Percentiles rank a stretch among this genome's conserved stretches.
phyloP scores from a whole-genome alignment of 2,329 filamentous ascomycete genomes.

The Tolypocladium nubicola region DNA sequence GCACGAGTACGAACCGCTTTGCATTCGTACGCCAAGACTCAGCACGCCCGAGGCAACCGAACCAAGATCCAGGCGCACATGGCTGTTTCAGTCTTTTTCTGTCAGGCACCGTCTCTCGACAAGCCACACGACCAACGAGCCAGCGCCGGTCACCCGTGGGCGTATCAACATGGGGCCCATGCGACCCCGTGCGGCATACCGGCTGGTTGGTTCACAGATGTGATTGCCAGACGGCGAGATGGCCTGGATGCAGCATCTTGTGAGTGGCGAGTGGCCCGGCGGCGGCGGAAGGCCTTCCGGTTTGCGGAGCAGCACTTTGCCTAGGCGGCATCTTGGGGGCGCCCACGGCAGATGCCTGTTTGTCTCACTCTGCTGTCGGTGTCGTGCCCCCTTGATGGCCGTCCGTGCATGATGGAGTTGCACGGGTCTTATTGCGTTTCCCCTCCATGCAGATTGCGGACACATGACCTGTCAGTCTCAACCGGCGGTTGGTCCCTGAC shows the following conservation, averaged over 20 bases:
- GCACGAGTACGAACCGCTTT: neutral
- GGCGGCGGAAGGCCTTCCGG: constrained; percentile 6
- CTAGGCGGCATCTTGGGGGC: neutral
- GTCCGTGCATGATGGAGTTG: neutral
- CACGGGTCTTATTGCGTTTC: neutral
- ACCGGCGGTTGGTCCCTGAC: neutral
- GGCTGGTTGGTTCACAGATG: constrained; percentile 4
- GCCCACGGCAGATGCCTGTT: neutral
- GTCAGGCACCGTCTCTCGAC: neutral
- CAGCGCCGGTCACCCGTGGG: neutral
- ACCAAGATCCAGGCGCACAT: neutral
- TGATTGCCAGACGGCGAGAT: neutral
- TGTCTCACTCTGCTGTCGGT: neutral
- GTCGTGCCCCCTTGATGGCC: neutral
- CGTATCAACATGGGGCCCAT: neutral
- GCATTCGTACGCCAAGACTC: neutral
- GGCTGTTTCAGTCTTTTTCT: neutral
- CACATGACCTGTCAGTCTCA: neutral
- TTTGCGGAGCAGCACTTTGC: constrained; percentile 2
- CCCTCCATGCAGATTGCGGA: neutral
- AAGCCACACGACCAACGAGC: neutral
- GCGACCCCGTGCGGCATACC: constrained; percentile 1
- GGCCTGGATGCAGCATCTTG: constrained; percentile 1
- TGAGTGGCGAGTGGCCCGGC: neutral
- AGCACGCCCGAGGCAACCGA: neutral